Evolutionary conservation across 768 basidiomycete species (phyloP).

Genomic region (Tremella fuciformis): DNA sequence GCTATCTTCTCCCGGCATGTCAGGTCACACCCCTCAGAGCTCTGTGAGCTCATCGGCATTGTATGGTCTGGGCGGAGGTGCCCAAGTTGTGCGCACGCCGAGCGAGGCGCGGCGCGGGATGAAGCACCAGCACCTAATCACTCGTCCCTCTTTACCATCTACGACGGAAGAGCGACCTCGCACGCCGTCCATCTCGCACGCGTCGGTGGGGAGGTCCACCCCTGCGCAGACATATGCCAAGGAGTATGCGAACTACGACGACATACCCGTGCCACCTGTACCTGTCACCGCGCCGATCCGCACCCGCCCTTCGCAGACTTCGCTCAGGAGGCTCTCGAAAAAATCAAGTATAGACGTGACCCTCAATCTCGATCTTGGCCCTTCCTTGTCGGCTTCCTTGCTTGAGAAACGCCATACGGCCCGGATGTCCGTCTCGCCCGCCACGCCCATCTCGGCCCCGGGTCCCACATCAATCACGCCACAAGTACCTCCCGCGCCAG

Average conservation of each 20-base stretch:
- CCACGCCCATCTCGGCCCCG: background rate
- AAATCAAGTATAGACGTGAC: background rate
- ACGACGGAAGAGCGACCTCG: background rate
- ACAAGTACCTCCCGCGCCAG: background rate
- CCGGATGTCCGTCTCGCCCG: slow-evolving; percentile 1
- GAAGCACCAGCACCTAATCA: slow-evolving; percentile 2
- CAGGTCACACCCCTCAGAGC: slow-evolving; percentile 5
- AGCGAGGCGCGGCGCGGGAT: slow-evolving; percentile 24
- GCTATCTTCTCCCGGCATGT: slow-evolving; percentile 3
- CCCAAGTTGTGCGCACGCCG: slow-evolving; percentile 23
- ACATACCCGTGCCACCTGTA: slow-evolving; percentile 1
- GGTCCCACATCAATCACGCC: background rate
- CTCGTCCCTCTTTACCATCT: background rate
- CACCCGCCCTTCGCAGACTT: background rate
- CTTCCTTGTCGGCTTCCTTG: background rate
- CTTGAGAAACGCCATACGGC: background rate
- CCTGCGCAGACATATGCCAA: background rate
- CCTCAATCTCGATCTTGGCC: background rate
- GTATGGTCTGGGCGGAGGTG: slow-evolving; percentile 52
- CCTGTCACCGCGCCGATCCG: slow-evolving; percentile 1
- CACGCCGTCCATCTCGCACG: background rate
- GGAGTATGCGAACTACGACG: background rate
- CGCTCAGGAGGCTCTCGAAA: background rate
- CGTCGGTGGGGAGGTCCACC: background rate
- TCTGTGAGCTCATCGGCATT: slow-evolving; percentile 10